phyloP scores from a whole-genome alignment of 176 grass and related monocot genomes.

The Thinopyrum elongatum region DNA sequence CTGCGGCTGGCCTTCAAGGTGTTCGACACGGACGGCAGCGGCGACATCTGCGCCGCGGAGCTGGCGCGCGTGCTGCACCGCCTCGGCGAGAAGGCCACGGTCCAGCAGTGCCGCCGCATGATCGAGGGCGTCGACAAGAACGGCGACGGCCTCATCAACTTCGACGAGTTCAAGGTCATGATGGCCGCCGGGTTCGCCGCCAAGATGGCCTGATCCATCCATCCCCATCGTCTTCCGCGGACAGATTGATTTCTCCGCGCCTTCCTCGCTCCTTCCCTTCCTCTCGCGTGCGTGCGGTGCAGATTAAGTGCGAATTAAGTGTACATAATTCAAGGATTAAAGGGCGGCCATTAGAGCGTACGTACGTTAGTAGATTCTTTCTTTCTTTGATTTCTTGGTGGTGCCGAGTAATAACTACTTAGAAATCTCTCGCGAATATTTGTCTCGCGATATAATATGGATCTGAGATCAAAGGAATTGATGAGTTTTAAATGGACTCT shows the following conservation, averaged over 20 bases:
- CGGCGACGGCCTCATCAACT: conserved; percentile 73
- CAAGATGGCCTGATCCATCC: not conserved
- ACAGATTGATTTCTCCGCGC: not conserved
- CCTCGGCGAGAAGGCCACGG: conserved; percentile 74
- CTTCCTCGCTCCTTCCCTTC: too few species aligned
- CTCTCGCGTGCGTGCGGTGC: too few species aligned
- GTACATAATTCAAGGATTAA: not conserved
- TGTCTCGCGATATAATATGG: not conserved
- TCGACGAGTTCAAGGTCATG: conserved; percentile 97
- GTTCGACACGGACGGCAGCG: conserved; percentile 80
- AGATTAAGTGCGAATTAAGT: not conserved
- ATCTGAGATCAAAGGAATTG: not conserved
- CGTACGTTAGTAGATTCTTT: not conserved
- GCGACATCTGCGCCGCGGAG: conserved; percentile 83
- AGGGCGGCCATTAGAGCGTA: not conserved
- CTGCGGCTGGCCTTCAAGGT: conserved; percentile 81
- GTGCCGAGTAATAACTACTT: not conserved
- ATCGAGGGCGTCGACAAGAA: conserved; percentile 88
- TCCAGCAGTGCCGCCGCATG: conserved; percentile 83
- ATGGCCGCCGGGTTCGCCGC: conserved; percentile 48
- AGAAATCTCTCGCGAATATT: not conserved
- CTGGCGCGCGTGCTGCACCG: conserved; percentile 66
- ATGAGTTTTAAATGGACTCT: not conserved
- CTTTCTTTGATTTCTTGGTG: not conserved
- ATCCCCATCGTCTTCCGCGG: too few species aligned